Conservation (phyloP, 2,329 filamentous ascomycete species). For the Fusarium nygamai region DNA sequence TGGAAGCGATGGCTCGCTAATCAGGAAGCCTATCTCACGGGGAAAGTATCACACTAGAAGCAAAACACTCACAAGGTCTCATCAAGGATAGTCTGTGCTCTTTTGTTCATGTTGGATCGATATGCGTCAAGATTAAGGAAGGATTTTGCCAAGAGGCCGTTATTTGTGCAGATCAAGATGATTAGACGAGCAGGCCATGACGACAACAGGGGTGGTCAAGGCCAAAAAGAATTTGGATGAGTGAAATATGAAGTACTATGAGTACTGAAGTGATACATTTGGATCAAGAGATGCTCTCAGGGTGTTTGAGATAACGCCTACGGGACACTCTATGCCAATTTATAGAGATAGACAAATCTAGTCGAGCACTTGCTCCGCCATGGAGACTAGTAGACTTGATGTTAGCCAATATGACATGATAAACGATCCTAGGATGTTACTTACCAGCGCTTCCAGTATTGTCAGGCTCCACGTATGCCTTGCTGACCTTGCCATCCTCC, state of each 20-base stretch:
- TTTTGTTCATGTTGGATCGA: not conserved
- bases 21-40: not conserved
- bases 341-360: not conserved
- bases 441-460: constrained; percentile 83
- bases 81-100: no score
- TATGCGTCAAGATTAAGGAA: not conserved
- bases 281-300: not conserved
- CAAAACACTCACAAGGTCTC: not conserved
- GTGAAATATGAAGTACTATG: not conserved
- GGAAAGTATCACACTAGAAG: not conserved
- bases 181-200: not conserved
- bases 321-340: not conserved
- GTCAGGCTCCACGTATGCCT: constrained; percentile 85
- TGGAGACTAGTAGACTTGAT: constrained; percentile 25
- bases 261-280: not conserved
- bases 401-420: not conserved
- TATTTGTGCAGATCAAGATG: not conserved
- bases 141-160: not conserved
- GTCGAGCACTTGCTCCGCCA: constrained; percentile 38
- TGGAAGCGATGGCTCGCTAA: not conserved
- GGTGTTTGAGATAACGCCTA: not conserved
- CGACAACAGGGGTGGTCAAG: not conserved
- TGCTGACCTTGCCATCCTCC: constrained; percentile 85
- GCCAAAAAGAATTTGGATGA: not conserved
- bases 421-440: constrained; percentile 35